Evolutionary conservation across 495 filamentous ascomycete species (phyloP), one percentile per base, ranked within the genome.

Genomic region (Penicillium coprophilum): DNA sequence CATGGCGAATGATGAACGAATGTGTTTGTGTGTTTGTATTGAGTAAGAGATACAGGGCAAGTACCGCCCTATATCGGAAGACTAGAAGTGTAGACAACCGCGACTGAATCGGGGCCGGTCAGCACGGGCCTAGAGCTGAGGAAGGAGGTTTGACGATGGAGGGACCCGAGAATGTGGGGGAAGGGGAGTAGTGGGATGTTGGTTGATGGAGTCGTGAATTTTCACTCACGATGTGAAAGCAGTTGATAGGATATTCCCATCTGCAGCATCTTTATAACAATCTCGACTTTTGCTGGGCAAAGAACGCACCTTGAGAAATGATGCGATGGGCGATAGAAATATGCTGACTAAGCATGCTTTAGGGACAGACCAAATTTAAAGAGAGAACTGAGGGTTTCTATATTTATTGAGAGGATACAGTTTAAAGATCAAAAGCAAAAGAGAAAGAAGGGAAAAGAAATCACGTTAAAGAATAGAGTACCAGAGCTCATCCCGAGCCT

Each of bases 191-290:
- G 41, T 23, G 21, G 53, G 38, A 40, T 24, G 13, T 31, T 5
- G 44, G 24, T 46, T 10, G 44, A 46, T 31, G 17, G 32, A 27
- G 31, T 30, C 32, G 12, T 19, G 38, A 21, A 21, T 38, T 24
- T 19, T 50, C 50, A 76, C 75, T 76, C 62, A 77, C 72, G 61
- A 66, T 67, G 55, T 59, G 60, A 63, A 67, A 60, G 61, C 64
- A 60, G 49, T 57, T 63, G 47, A 62, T 45, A 64, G 57, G 38
- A 39, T 59, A 44, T 59, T 60, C 49, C 54, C 69, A 74, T 75
- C 61, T 65, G 71, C 58, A 80, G 72, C 71, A 80, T 79, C 55
- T 79, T 80, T 61, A 43, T 61, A 49, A 31, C 17, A 47, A 47
- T 47, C 31, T 17, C 31, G 45, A 27, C 24, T 27, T 46, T 23